These are phyloP conservation scores for Chaetomium sp. DNA, from an alignment of 2,329 filamentous ascomycete genomes.

Conservation along the genomic window DNA sequence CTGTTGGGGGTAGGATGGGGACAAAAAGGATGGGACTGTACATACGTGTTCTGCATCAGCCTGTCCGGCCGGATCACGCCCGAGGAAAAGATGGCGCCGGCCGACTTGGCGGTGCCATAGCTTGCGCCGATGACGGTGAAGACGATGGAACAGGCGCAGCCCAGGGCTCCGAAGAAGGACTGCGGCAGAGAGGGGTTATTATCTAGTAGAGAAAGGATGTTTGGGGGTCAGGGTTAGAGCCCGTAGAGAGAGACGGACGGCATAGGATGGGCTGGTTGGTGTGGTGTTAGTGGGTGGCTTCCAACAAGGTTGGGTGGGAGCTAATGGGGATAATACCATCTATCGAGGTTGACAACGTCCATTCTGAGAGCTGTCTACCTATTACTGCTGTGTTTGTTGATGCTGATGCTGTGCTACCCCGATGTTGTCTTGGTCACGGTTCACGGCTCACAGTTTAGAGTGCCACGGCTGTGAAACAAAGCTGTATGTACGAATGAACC, in stretches of 20 bases:
- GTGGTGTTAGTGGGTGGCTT: constrained; percentile 2
- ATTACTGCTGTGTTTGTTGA: background rate
- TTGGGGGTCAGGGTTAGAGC: background rate
- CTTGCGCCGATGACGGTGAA: constrained; percentile 70
- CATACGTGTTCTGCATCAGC: constrained; percentile 29
- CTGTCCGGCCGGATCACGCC: constrained; percentile 92
- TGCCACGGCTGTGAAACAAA: background rate
- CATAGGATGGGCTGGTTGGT: constrained; percentile 46
- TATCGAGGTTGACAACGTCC: constrained; percentile 42
- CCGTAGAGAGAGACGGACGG: constrained; percentile 40
- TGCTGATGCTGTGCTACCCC: background rate
- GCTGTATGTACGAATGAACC: background rate
- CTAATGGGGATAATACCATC: constrained; percentile 41
- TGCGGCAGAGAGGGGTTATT: constrained; percentile 34
- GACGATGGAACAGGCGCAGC: constrained; percentile 69
- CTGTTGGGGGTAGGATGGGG: background rate
- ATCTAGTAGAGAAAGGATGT: background rate
- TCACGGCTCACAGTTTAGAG: background rate
- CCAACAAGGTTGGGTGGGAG: background rate
- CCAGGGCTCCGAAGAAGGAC: constrained; percentile 95
- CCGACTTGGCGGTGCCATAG: constrained; percentile 98
- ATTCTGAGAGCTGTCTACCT: constrained; percentile 29
- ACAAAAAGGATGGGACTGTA: background rate
- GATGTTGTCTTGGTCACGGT: background rate
- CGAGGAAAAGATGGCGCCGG: constrained; percentile 96